Evolutionary conservation across 129 eudicot species (phyloP).

Genomic region (Dittrichia graveolens): DNA sequence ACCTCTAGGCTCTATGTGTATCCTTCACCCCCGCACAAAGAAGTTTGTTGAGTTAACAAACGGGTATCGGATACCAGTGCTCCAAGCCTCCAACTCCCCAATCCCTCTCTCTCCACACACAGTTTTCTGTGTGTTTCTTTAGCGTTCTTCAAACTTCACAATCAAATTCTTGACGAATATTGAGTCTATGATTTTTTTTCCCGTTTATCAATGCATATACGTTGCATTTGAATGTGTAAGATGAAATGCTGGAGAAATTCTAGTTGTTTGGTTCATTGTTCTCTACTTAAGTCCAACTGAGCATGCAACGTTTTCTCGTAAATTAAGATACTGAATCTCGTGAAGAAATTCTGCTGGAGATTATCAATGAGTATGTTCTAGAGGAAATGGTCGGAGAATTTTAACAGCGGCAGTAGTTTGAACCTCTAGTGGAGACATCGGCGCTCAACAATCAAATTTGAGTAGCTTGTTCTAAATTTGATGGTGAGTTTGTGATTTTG

Average conservation of each 20-base stretch:
- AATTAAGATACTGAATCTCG: conserved; percentile 29
- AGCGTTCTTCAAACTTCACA: not conserved
- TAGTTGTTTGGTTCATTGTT: conserved; percentile 6
- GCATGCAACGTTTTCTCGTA: conserved; percentile 12
- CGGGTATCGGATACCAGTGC: conserved; percentile 19
- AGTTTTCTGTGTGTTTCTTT: conserved; percentile 23
- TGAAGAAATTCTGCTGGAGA: conserved; percentile 4
- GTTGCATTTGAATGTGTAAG: not conserved
- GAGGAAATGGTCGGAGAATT: conserved; percentile 1
- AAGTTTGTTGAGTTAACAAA: conserved; percentile 33
- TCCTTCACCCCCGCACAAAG: conserved; percentile 16
- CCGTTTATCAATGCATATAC: not conserved
- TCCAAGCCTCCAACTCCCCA: not conserved
- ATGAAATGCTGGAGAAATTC: conserved; percentile 1
- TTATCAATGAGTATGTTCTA: conserved; percentile 10
- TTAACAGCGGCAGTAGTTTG: not conserved
- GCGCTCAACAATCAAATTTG: conserved; percentile 8
- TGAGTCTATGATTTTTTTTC: not conserved
- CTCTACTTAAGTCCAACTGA: conserved; percentile 14
- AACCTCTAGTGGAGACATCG: not conserved
- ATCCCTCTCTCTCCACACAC: not conserved
- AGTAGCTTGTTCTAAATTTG: conserved; percentile 1
- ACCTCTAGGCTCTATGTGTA: conserved; percentile 16
- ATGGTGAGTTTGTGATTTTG: conserved; percentile 20
- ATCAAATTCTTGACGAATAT: not conserved